Evolutionary conservation across 2,329 filamentous ascomycete species (phyloP), one percentile per base, ranked within the genome.

Genomic region (Penicillium sclerotiorum): DNA sequence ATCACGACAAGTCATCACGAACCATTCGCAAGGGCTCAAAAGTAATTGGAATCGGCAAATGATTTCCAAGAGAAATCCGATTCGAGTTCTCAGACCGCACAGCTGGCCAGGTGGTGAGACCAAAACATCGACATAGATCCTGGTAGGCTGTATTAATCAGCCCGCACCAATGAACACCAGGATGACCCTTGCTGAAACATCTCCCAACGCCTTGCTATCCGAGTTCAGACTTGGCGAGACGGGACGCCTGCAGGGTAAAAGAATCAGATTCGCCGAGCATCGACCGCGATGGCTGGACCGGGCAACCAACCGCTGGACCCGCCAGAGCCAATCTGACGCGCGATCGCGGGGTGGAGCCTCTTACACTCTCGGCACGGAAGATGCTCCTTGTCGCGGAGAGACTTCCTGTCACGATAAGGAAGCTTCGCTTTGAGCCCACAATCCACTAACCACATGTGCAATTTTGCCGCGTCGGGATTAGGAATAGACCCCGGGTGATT

Each of bases 331-430:
- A 46, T 53, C 35, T 40, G 46, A 23, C 13, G 33, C 32, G 37
- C 33, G 28, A 41, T 36, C 22, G 23, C n/a, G 37, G 12, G 32
- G 48, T 52, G 56, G 53, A 54, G 53, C 49, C 38, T 38, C 44
- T 40, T 20, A 59, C 57, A 43, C 40, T 60, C 44, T 60, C 27
- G 59, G 52, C 47, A 45, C 59, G 59, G 59, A 41, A 43, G 38
- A 35, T 41, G 36, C 57, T 61, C 57, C 59, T 53, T 49, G 37
- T 51, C 48, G 57, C 59, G 59, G 59, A 61, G 59, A 53, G 56
- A 28, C 27, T 52, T 60, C 59, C 59, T 61, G 52, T 55, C 57
- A 59, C 56, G 53, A 59, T 56, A 54, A 53, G 59, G 59, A 61
- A 59, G 53, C 52, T 55, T 32, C 40, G 22, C 4, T 22, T 45